Conservation (phyloP, 257 asterid species). For the Ajuga chamaepitys region DNA sequence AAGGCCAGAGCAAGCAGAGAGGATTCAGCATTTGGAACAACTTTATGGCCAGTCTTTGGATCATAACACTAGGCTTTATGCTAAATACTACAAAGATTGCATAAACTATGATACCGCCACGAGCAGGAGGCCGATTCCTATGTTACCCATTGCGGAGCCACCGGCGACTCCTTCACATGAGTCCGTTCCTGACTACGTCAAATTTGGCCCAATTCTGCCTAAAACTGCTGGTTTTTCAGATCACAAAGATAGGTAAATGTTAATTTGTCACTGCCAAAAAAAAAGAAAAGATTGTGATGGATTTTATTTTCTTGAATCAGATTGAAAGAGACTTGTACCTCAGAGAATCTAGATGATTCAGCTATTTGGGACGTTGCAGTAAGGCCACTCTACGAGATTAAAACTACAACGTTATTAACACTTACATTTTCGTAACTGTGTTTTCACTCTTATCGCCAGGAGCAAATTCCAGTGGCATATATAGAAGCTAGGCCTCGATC, state of each 20-base stretch:
- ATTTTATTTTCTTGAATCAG: conserved; percentile 25
- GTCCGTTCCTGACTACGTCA: conserved; percentile 66
- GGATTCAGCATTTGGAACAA: conserved; percentile 51
- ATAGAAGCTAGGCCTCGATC: conserved; percentile 30
- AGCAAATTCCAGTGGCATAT: conserved; percentile 26
- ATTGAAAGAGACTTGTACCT: conserved; percentile 21
- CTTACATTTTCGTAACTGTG: too few relatives aligned
- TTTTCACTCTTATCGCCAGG: conserved; percentile 23
- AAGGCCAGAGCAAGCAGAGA: conserved; percentile 81
- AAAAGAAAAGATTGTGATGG: neutral
- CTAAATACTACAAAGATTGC: conserved; percentile 67
- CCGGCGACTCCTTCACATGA: conserved; percentile 77
- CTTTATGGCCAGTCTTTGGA: conserved; percentile 67
- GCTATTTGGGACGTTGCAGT: conserved; percentile 46
- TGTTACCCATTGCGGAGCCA: conserved; percentile 82
- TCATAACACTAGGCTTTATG: conserved; percentile 64
- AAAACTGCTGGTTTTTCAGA: conserved; percentile 76
- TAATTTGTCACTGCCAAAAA: too few relatives aligned
- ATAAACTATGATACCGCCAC: conserved; percentile 49
- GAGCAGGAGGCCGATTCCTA: conserved; percentile 48
- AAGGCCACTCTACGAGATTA: conserved; percentile 8
- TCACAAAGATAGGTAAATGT: too few relatives aligned
- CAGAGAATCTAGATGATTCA: conserved; percentile 34
- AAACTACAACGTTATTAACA: too few relatives aligned
- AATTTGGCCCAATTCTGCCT: conserved; percentile 78